Evolutionary conservation across 2,329 filamentous ascomycete species (phyloP), one percentile per base, ranked within the genome.

Genomic region (Bipolaris sorokiniana): DNA sequence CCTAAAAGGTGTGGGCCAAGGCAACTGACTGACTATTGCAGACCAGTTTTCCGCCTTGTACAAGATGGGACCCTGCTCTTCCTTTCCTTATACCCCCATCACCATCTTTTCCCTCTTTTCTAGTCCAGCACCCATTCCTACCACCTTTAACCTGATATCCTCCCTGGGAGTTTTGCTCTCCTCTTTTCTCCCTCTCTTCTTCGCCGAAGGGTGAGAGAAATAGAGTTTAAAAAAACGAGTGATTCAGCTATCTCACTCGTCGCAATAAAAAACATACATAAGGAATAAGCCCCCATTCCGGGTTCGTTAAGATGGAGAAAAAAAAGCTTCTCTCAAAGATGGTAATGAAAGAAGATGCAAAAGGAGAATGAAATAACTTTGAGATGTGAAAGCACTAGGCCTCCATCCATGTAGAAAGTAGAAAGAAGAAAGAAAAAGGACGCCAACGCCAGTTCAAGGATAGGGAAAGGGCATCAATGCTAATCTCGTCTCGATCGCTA

Each of bases 401-500:
- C 38, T 13, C 23, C 38, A 42, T 31, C 18, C 23, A 23, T 20
- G 33, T 9, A 41, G 18, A 40, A 16, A 34, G 28, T 34, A 47
- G 28, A 7, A 47, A 31, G 23, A 7, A 31, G 18, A 47, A 51
- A 23, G 10, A 31, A 47, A 51, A 23, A 10, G 20, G 15, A 34
- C 59, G 56, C 62, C 62, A 48, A 60, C 61, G 65, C 58, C 65
- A 28, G 26, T 26, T 31, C 9, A 44, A 50, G 31, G 41, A 55
- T 31, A 54, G 42, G 52, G 56, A 61, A 52, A 48, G 48, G 58
- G 59, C 63, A 62, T 64, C 61, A 65, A 63, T 62, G 59, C 56
- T 60, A 59, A 58, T 54, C 54, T 58, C 54, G 33, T 57, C 34
- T 51, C 38, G 47, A 56, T 56, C 51, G 59, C 55, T 59, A 60